Conservation (phyloP, 768 basidiomycete genomes). For the Termitomyces sp. region DNA sequence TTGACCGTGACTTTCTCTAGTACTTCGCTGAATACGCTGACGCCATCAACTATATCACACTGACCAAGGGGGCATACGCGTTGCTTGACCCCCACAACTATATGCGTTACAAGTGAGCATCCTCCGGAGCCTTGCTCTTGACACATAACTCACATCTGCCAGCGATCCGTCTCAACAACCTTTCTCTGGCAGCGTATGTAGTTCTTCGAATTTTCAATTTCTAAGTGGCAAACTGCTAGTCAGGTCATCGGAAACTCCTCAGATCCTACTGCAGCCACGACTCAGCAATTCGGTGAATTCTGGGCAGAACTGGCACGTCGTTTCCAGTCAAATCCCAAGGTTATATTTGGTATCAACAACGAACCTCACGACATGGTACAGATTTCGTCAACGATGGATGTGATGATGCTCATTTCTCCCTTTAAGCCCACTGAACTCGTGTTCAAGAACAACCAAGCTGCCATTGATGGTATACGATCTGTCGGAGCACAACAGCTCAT, state of each 20-base stretch:
- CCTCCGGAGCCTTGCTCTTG: background rate
- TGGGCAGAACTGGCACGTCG: slow-evolving; percentile 37
- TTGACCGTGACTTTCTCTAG: slow-evolving; percentile 14
- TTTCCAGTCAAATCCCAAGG: slow-evolving; percentile 34
- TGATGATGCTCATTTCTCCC: background rate
- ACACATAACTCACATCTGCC: background rate
- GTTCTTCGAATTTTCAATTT: too few species aligned
- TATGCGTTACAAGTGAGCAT: slow-evolving; percentile 40
- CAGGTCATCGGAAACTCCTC: slow-evolving; percentile 40
- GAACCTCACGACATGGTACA: slow-evolving; percentile 41
- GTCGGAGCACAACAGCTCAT: slow-evolving; percentile 37
- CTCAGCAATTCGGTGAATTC: slow-evolving; percentile 35
- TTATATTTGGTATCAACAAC: slow-evolving; percentile 44
- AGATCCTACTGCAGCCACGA: slow-evolving; percentile 39
- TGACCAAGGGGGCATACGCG: slow-evolving; percentile 35
- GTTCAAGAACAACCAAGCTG: slow-evolving; percentile 38
- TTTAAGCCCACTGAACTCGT: slow-evolving; percentile 33
- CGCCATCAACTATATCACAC: slow-evolving; percentile 38
- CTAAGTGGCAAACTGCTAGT: background rate
- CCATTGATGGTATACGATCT: slow-evolving; percentile 36
- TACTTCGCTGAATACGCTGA: slow-evolving; percentile 39
- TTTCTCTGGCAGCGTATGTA: slow-evolving; percentile 34
- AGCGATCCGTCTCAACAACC: slow-evolving; percentile 41
- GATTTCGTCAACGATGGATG: background rate
- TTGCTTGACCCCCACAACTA: slow-evolving; percentile 43